These are phyloP conservation scores for Coniella vitis DNA, from an alignment of 2,329 filamentous ascomycete genomes.

Conservation along the genomic window DNA sequence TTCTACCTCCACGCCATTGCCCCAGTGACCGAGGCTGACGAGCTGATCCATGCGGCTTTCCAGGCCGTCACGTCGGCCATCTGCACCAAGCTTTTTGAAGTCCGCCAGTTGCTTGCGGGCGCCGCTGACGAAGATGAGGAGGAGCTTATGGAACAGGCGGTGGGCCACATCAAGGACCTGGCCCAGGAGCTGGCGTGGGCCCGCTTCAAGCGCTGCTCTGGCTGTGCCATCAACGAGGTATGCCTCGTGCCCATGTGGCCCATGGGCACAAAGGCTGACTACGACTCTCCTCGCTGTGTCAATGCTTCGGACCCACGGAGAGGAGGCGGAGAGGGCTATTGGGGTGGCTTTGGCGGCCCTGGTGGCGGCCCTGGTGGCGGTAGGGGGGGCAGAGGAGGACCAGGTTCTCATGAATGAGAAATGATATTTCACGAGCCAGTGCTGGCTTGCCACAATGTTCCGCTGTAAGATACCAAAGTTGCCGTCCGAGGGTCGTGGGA, in stretches of 20 bases:
- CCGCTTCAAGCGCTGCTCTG: conserved; percentile 18
- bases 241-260: conserved; percentile 20
- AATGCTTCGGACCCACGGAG: conserved; percentile 10
- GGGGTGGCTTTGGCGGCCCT: conserved; percentile 7
- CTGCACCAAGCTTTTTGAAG: conserved; percentile 29
- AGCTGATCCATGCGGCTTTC: conserved; percentile 38
- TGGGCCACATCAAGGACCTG: conserved; percentile 5
- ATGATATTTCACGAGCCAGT: too few species aligned
- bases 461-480: too few species aligned
- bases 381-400: background rate
- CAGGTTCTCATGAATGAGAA: background rate
- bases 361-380: conserved; percentile 5
- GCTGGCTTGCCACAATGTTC: too few species aligned
- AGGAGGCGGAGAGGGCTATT: conserved; percentile 14
- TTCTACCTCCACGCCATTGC: conserved; percentile 35
- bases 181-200: conserved; percentile 16
- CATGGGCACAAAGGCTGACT: conserved; percentile 15
- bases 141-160: background rate
- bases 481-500: too few species aligned
- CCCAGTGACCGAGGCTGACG: conserved; percentile 32
- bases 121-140: background rate
- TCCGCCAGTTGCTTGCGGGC: conserved; percentile 20
- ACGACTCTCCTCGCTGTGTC: conserved; percentile 16
- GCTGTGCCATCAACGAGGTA: conserved; percentile 17
- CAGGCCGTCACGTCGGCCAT: conserved; percentile 31